Evolutionary conservation across 2,329 filamentous ascomycete species (phyloP), one percentile per base, ranked within the genome.

Genomic region (Stemphylium beticola): DNA sequence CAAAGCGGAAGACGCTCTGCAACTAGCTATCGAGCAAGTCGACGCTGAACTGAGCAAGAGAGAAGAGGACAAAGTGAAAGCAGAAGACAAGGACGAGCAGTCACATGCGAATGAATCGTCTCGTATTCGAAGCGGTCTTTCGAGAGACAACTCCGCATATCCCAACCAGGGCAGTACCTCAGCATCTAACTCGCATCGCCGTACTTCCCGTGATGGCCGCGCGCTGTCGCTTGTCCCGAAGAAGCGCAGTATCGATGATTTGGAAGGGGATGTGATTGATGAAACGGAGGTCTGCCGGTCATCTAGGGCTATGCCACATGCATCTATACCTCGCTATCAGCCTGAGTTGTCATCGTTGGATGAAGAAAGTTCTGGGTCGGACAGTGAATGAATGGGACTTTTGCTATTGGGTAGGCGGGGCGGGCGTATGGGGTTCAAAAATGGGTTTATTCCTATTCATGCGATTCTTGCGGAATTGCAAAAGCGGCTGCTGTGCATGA

Each of bases 31-130:
- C 7, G 20, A 47, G 29, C 50, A 57, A 4, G 60, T 62, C 3
- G 66, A 69, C 37, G 46, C 20, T n/a, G 48, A 55, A n/a, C 38
- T 70, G 7, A 57, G 64, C 12, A 60, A 49, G 9, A 55, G 60
- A 17, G 40, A 57, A 12, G 61, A 58, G 2, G 38, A 31, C 2
- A 43, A 49, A 11, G 8, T 31, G 24, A 39, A 33, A n/a, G 26
- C 26, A 17, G 14, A 38, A 44, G 33, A 7, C 10, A 20, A 11
- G 2, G 1, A 10, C 31, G 3, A 29, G 15, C 10, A 22, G 7
- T 15, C 4, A 2, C 11, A 20, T 8, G 36, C 22, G 2, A 8
- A 8, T 1, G 18, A 32, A 11, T 7, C 26, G 26, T 29, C 10
- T 2, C 22, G 12, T 32, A 10, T 20, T n/a, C 17, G 31, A 11